phyloP scores from a whole-genome alignment of 495 filamentous ascomycete genomes.

The Achaetomiella virescens region DNA sequence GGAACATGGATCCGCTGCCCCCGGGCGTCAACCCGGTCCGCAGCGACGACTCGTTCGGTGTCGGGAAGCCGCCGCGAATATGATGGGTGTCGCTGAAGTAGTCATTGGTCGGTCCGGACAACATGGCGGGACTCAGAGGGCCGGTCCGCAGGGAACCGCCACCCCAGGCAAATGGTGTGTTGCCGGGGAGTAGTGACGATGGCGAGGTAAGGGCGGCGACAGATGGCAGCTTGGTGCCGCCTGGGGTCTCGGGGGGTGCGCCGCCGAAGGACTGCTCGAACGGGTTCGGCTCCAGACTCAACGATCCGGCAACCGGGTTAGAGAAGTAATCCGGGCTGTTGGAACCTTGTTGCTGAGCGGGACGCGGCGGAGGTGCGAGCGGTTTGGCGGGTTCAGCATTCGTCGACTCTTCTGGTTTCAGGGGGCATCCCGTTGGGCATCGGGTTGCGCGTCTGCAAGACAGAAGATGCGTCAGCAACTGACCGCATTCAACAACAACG shows the following conservation, averaged over 20 bases:
- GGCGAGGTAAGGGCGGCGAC: slow-evolving; percentile 91
- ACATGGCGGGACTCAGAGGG: slow-evolving; percentile 95
- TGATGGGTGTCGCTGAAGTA: slow-evolving; percentile 74
- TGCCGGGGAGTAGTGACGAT: slow-evolving; percentile 66
- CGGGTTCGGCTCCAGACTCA: slow-evolving; percentile 83
- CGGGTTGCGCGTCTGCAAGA: slow-evolving; percentile 23
- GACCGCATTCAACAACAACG: slow-evolving; percentile 15
- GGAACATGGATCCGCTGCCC: slow-evolving; percentile 97
- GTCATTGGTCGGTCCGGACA: slow-evolving; percentile 73
- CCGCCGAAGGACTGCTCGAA: slow-evolving; percentile 87
- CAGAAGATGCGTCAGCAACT: slow-evolving; percentile 21
- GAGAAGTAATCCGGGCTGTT: slow-evolving; percentile 78
- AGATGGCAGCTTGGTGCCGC: slow-evolving; percentile 82
- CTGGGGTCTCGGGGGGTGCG: slow-evolving; percentile 69
- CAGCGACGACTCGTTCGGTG: slow-evolving; percentile 93
- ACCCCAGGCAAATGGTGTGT: slow-evolving; percentile 71
- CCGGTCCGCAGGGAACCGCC: slow-evolving; percentile 81
- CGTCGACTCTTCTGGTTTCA: slow-evolving; percentile 28
- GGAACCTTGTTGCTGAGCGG: slow-evolving; percentile 40
- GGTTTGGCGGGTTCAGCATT: slow-evolving; percentile 46
- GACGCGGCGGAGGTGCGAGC: slow-evolving; percentile 76
- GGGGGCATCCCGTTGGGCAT: slow-evolving; percentile 34
- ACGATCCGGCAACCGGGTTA: slow-evolving; percentile 49
- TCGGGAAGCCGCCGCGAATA: slow-evolving; percentile 79
- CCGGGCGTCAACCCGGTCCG: slow-evolving; percentile 90